Base-by-base conservation (phyloP, 2,329 filamentous ascomycete genomes). In the Botrytis medusae region DNA sequence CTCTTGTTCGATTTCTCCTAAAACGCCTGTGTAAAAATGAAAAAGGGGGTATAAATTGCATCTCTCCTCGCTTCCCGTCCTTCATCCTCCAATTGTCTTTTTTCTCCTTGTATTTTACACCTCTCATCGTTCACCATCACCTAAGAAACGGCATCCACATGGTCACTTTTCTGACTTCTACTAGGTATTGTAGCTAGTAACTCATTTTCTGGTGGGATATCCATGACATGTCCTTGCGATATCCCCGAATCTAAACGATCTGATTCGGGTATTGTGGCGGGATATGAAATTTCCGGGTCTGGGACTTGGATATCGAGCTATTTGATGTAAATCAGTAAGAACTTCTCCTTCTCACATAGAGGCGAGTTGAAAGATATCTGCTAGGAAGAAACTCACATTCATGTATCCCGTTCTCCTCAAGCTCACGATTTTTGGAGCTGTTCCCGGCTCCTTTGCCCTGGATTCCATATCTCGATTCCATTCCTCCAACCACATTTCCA, bases 381-480 rank as follows among this genome's bases (percentile, higher is more conserved):
- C n/a, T 62, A 46, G 40, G 44, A n/a, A 63, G 76, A 48, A 20
- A 77, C 90, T 83, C 83, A 93, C 91, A 77, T 87, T 94, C 90
- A 97, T 91, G 82, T 97, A 98, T 1, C 93, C 95, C 57, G 95
- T 97, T 79, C 91, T 88, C 78, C 94, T 88, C 77, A 97, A 83
- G 57, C 92, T 88, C 77, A 97, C 90, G 71, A 98, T 89, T 81
- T 88, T 92, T 34, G 95, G 93, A 40, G 87, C 83, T 63, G 85
- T 82, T 37, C 82, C 82, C 44, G 84, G 83, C 44, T 88, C 87
- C 5, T 84, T 84, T 34, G 85, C 84, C 6, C 85, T 84, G 80
- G 87, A 87, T 79, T 89, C 89, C 86, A 90, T 89, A 75, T 93
- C 89, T 14, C 82, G 81, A 81, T 99, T 99, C 95, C 95, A 98